These are phyloP conservation scores for Fusarium odoratissimum DNA, from an alignment of 2,329 filamentous ascomycete species.

Conservation along the genomic window DNA sequence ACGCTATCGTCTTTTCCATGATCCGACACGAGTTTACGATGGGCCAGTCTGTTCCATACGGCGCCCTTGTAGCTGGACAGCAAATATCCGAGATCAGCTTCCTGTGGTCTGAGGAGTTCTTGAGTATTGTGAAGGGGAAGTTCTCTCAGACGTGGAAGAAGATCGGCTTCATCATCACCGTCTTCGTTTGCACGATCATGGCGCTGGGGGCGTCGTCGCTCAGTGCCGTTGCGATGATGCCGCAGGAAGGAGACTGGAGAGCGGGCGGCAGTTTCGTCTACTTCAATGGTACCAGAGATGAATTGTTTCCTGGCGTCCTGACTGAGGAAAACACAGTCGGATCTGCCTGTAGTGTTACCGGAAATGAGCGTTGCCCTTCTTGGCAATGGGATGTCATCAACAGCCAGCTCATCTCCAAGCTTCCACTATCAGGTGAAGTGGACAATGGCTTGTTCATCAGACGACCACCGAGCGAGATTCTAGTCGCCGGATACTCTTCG, in stretches of 20 bases:
- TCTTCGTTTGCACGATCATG: constrained; percentile 30
- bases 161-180: constrained; percentile 20
- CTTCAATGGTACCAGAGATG: constrained; percentile 25
- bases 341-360: constrained; percentile 8
- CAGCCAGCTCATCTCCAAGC: constrained; percentile 31
- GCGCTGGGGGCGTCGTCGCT: constrained; percentile 35
- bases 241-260: constrained; percentile 35
- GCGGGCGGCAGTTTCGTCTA: constrained; percentile 35
- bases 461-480: constrained; percentile 25
- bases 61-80: constrained; percentile 34
- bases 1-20: constrained; percentile 33
- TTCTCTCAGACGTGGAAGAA: constrained; percentile 38
- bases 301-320: constrained; percentile 18
- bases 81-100: constrained; percentile 39
- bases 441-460: constrained; percentile 23
- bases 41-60: constrained; percentile 32
- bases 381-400: constrained; percentile 40
- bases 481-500: constrained; percentile 17
- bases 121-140: constrained; percentile 28
- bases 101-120: constrained; percentile 37
- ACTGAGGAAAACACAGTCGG: constrained; percentile 22
- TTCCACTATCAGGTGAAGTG: constrained; percentile 23
- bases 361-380: constrained; percentile 32
- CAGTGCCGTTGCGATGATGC: constrained; percentile 40
- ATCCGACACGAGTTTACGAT: constrained; percentile 34